Evolutionary conservation across 164 flowering plant species (phyloP).

Genomic region (Vitis vinifera): DNA sequence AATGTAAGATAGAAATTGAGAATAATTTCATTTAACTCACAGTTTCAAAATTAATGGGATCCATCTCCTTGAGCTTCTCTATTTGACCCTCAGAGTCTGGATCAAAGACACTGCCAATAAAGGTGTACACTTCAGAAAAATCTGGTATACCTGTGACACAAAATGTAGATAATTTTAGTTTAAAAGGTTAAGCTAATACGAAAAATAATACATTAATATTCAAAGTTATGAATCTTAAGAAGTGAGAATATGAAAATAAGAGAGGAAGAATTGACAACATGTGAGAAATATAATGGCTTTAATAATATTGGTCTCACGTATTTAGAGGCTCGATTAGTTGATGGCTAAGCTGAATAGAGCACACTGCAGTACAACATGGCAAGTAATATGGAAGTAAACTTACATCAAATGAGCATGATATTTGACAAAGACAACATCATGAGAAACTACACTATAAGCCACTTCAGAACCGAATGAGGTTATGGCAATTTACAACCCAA

Average conservation of each 20-base stretch:
- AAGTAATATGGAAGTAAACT: too few species aligned
- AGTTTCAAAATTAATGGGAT: conserved; percentile 88
- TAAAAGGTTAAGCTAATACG: background rate
- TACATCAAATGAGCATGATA: too few species aligned
- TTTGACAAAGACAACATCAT: too few species aligned
- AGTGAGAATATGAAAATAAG: background rate
- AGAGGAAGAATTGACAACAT: background rate
- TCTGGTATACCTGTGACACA: conserved; percentile 68
- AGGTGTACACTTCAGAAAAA: conserved; percentile 86
- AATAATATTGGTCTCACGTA: too few species aligned
- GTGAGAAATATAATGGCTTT: background rate
- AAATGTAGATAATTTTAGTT: conserved; percentile 2
- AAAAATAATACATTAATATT: background rate
- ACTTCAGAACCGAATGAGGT: too few species aligned
- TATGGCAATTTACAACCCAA: too few species aligned
- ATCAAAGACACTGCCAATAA: conserved; percentile 93
- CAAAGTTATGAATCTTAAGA: background rate
- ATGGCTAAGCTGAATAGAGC: too few species aligned
- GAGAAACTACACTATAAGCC: too few species aligned
- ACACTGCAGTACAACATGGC: too few species aligned
- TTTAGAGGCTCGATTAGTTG: too few species aligned
- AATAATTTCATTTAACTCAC: conserved; percentile 42
- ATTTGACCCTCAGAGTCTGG: conserved; percentile 71
- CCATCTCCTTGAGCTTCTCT: conserved; percentile 93
- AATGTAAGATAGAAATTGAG: background rate